Percentiles rank a stretch among this genome's conserved stretches.
Evolutionary conservation across 306 rosid species (phyloP).

Genomic region (Cajanus cajan): DNA sequence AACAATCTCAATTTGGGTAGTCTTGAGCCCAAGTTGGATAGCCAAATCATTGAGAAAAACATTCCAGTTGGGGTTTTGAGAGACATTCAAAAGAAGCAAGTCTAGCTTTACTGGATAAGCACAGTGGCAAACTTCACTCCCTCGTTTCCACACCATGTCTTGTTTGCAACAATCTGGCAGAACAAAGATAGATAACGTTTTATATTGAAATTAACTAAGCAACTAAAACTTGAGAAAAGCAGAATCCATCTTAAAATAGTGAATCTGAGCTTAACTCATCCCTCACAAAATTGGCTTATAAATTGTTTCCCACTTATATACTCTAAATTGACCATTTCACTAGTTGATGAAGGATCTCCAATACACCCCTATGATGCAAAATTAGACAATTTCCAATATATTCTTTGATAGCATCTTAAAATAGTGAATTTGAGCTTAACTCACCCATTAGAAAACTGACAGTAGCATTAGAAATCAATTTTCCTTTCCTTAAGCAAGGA

Average conservation of each 20-base stretch:
- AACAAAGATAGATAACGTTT: neutral
- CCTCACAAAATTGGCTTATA: too few relatives aligned
- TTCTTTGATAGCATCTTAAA: too few relatives aligned
- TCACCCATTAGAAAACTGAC: too few relatives aligned
- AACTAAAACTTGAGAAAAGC: neutral
- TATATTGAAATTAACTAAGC: neutral
- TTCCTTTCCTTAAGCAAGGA: neutral
- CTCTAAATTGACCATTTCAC: too few relatives aligned
- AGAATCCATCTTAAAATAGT: too few relatives aligned
- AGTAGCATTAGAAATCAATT: neutral
- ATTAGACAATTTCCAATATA: too few relatives aligned
- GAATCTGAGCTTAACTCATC: too few relatives aligned
- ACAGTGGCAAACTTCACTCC: constrained; percentile 66
- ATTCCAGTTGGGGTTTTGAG: constrained; percentile 67
- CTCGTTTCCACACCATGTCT: constrained; percentile 73
- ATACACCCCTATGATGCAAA: too few relatives aligned
- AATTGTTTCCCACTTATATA: too few relatives aligned
- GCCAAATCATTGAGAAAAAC: constrained; percentile 69
- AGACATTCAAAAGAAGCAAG: constrained; percentile 82
- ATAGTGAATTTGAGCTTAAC: too few relatives aligned
- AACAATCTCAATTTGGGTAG: constrained; percentile 72
- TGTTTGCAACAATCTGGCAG: constrained; percentile 83
- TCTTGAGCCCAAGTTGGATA: constrained; percentile 55
- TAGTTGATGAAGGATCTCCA: too few relatives aligned
- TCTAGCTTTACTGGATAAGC: constrained; percentile 94